A percentile compares a stretch with the other conserved stretches of the same genome.
phyloP scores from a whole-genome alignment of 352 stramenopile genomes.

The Phytophthora ramorum region DNA sequence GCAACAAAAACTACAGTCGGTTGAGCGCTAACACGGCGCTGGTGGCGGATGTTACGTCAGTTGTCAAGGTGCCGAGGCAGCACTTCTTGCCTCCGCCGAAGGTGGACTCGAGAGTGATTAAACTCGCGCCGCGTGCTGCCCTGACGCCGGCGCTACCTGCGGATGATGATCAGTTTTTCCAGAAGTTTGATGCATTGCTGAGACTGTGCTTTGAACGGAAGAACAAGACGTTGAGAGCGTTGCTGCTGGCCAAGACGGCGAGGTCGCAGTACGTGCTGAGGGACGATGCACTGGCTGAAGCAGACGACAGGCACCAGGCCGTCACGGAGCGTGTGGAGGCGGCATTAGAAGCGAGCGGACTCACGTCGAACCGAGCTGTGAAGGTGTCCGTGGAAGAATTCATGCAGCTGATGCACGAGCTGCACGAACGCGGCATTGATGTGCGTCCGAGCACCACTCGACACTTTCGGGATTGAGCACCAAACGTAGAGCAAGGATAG shows the following conservation, averaged over 20 bases:
- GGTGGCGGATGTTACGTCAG: slow-evolving; percentile 66
- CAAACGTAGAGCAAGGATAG: background rate
- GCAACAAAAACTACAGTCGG: slow-evolving; percentile 81
- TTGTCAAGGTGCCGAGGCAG: slow-evolving; percentile 62
- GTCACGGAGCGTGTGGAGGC: slow-evolving; percentile 56
- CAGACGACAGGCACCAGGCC: slow-evolving; percentile 36
- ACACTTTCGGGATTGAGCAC: slow-evolving; percentile 63
- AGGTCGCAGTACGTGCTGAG: slow-evolving; percentile 39
- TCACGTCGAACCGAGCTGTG: slow-evolving; percentile 62
- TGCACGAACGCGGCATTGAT: slow-evolving; percentile 51
- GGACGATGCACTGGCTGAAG: slow-evolving; percentile 21
- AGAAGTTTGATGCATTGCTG: slow-evolving; percentile 81
- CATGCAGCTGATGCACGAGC: slow-evolving; percentile 59
- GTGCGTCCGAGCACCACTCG: slow-evolving; percentile 68
- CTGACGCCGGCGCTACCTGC: slow-evolving; percentile 21
- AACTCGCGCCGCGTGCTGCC: slow-evolving; percentile 47
- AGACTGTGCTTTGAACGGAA: slow-evolving; percentile 82
- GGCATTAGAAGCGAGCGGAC: slow-evolving; percentile 51
- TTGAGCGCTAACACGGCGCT: slow-evolving; percentile 84
- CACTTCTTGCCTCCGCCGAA: slow-evolving; percentile 85
- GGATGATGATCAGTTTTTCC: slow-evolving; percentile 60
- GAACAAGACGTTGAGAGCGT: slow-evolving; percentile 87
- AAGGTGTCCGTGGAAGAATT: slow-evolving; percentile 72
- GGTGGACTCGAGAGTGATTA: slow-evolving; percentile 86
- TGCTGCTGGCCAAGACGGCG: slow-evolving; percentile 74